Evolutionary conservation across 805 yeast species (phyloP), one percentile per base, ranked within the genome.

Genomic region (Candida suzukii): DNA sequence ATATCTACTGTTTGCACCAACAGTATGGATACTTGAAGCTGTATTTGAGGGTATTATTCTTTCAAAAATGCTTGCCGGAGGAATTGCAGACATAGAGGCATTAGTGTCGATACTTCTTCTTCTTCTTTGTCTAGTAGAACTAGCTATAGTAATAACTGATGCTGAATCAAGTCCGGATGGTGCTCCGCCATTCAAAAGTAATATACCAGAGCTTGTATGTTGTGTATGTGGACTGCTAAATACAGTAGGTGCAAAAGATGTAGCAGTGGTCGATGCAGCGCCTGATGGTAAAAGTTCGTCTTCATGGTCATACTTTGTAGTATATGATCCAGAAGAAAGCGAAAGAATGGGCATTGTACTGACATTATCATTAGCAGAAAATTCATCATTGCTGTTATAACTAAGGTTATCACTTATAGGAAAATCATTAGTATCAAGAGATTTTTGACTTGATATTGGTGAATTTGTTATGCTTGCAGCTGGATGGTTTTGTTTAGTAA

Each of bases 41-140:
- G 46, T 53, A 24, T 39, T 46, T 37, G 51, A 43, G 16, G 59
- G 54, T 26, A 66, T 54, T 9, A 74, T 60, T 40, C 82, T 62
- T 48, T 79, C 87, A 62, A 78, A 63, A 10, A 81, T 78, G 47
- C 83, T 76, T n/a, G 85, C 83, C 0, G 88, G 88, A 1, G 88
- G 78, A 16, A 82, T 80, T 0, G 87, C 87, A 22, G 78, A 67
- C 0, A 83, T 76, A 39, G 83, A 76, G 18, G 85, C 76, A 48
- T 78, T 80, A 22, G 75, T 71, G 31, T 73, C 70, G 9, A 67
- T 53, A 21, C 64, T 58, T 18, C 64, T 43, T 28, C 66, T 46
- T 42, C 64, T 46, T 35, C 60, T 45, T 37, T 59, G 54, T 20
- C 65, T 51, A 2, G 64, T 57, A 2, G 63, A 58, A 29, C 61